phyloP scores from a whole-genome alignment of 2,329 filamentous ascomycete species.

The Helotiales sp. region DNA sequence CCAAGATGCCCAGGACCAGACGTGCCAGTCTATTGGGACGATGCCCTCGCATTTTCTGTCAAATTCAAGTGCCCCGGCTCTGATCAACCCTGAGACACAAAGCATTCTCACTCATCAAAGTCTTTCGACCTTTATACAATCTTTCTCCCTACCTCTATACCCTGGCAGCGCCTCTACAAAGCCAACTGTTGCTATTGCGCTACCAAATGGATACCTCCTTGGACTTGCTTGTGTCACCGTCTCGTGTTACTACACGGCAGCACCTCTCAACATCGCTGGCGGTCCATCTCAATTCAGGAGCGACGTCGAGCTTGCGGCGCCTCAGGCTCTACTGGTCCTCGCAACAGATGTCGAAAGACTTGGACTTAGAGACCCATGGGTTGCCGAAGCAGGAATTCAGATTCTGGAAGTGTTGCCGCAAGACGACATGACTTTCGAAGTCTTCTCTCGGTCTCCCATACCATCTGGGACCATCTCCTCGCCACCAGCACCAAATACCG shows the following conservation, averaged over 20 bases:
- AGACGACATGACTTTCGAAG: conserved; percentile 38
- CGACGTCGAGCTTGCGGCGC: conserved; percentile 49
- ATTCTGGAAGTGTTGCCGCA: conserved; percentile 42
- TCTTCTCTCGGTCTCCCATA: no score
- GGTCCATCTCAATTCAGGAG: conserved; percentile 50
- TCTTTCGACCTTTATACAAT: conserved; percentile 35
- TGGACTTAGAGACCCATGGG: conserved; percentile 38
- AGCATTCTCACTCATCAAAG: conserved; percentile 26
- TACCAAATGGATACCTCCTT: conserved; percentile 55
- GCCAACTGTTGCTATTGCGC: conserved; percentile 41
- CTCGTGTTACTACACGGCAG: conserved; percentile 50
- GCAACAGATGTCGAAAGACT: conserved; percentile 42
- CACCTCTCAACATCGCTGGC: conserved; percentile 51
- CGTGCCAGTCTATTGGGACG: no score
- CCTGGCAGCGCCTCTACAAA: conserved; percentile 2
- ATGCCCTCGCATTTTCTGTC: no score
- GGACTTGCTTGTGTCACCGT: conserved; percentile 50
- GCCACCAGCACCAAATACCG: conserved; percentile 39
- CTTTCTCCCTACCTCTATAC: conserved; percentile 36
- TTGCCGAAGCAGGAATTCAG: conserved; percentile 37
- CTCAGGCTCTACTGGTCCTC: conserved; percentile 48
- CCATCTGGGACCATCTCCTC: neutral
- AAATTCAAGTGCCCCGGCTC: no score
- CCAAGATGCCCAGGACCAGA: no score
- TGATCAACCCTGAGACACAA: conserved; percentile 7